A percentile compares a stretch with the other conserved stretches of the same genome.
Evolutionary conservation across 2,329 filamentous ascomycete species (phyloP).

Genomic region (Penicillium sp.): DNA sequence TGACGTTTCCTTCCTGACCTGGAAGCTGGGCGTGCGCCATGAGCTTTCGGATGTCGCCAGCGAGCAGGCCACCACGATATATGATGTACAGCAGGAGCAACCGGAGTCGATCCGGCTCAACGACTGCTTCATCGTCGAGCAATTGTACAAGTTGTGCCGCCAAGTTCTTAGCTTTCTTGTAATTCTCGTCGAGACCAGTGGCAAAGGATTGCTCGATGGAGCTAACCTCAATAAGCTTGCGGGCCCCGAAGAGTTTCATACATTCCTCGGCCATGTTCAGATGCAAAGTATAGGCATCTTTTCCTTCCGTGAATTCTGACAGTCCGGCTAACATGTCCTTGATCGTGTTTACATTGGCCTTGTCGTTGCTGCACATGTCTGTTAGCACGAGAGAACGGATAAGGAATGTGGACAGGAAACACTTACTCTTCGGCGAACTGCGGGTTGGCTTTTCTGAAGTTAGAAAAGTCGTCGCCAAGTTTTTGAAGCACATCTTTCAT

Average conservation of each 20-base stretch:
- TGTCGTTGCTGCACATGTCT: constrained; percentile 56
- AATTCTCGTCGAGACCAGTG: constrained; percentile 91
- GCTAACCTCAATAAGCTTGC: constrained; percentile 84
- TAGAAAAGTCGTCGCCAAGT: constrained; percentile 88
- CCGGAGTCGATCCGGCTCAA: constrained; percentile 75
- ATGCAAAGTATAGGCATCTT: constrained; percentile 92
- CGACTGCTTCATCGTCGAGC: constrained; percentile 81
- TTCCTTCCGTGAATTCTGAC: constrained; percentile 93
- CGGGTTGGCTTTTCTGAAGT: constrained; percentile 87
- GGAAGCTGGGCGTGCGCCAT: constrained; percentile 81
- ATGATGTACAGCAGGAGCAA: constrained; percentile 85
- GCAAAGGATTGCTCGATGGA: constrained; percentile 88
- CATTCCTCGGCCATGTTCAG: constrained; percentile 96
- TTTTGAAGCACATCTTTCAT: constrained; percentile 99
- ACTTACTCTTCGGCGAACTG: constrained; percentile 77
- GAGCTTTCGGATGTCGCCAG: constrained; percentile 81
- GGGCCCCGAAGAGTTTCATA: constrained; percentile 87
- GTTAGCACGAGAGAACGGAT: constrained; percentile 5
- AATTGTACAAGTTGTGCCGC: constrained; percentile 83
- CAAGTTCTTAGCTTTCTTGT: constrained; percentile 85
- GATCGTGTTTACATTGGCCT: constrained; percentile 83
- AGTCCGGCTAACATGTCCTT: constrained; percentile 96
- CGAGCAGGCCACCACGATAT: constrained; percentile 82
- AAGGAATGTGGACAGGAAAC: neutral
- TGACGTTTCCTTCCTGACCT: constrained; percentile 70